Percentiles rank a stretch among this genome's conserved stretches.
Conservation (phyloP, 805 yeast genomes). For the Blastobotrys robertii region DNA sequence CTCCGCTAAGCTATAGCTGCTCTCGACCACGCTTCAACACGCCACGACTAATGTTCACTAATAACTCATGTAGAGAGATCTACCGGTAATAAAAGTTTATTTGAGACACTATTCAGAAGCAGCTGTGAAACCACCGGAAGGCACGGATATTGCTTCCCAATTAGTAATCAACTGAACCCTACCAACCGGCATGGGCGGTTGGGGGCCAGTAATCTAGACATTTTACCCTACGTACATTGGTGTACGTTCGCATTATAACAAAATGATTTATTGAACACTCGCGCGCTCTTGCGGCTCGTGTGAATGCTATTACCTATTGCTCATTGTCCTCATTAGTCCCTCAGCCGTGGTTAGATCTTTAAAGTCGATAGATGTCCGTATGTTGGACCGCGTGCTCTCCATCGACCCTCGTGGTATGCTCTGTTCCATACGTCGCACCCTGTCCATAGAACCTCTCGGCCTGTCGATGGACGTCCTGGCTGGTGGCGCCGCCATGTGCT, state of each 20-base stretch:
- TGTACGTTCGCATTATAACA: neutral
- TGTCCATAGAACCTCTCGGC: conserved; percentile 21
- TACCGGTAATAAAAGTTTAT: too few species aligned
- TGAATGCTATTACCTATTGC: neutral
- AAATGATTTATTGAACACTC: neutral
- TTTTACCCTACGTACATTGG: too few species aligned
- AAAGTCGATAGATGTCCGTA: conserved; percentile 18
- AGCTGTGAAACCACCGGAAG: too few species aligned
- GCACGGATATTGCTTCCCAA: too few species aligned
- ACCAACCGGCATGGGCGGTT: too few species aligned
- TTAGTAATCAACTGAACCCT: too few species aligned
- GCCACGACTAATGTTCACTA: too few species aligned
- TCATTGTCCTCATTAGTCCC: conserved; percentile 22
- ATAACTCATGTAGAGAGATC: too few species aligned
- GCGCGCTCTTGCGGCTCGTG: neutral
- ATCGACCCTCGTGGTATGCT: conserved; percentile 13
- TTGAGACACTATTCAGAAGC: too few species aligned
- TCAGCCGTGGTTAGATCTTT: conserved; percentile 28
- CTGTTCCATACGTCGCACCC: conserved; percentile 20
- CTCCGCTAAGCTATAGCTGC: too few species aligned
- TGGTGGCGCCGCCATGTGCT: neutral
- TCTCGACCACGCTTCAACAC: too few species aligned
- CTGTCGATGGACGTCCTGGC: conserved; percentile 1
- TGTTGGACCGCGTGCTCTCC: conserved; percentile 7
- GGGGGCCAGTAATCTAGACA: too few species aligned